A percentile compares a stretch with the other conserved stretches of the same genome.
Evolutionary conservation across 2,329 filamentous ascomycete genomes (phyloP).

Genomic region (Scedosporium boydii): DNA sequence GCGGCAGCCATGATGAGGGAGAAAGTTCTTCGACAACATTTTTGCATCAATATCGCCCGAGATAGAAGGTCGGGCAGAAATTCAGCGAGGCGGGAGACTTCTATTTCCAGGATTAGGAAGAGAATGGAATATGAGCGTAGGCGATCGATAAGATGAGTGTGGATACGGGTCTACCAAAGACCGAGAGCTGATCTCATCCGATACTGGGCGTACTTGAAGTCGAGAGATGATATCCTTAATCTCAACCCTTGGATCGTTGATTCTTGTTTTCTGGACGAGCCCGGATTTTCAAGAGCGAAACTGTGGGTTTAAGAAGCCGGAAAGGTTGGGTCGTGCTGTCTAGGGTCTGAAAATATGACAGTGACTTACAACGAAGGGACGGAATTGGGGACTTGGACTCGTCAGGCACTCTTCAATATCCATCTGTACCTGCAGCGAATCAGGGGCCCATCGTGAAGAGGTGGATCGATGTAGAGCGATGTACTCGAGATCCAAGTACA

Average conservation of each 20-base stretch:
- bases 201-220: background rate
- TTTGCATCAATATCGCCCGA: background rate
- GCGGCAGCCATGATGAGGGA: background rate
- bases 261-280: background rate
- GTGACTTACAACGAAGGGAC: background rate
- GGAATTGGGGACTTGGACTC: background rate
- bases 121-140: background rate
- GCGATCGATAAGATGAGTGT: background rate
- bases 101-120: background rate
- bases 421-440: background rate
- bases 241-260: background rate
- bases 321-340: background rate
- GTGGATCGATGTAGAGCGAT: background rate
- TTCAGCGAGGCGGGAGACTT: background rate
- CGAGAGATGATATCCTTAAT: background rate
- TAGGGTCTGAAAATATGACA: background rate
- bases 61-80: background rate
- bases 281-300: background rate
- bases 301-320: background rate
- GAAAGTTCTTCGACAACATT: background rate
- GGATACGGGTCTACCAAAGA: background rate
- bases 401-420: background rate
- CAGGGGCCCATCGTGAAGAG: background rate
- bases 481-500: constrained; percentile 3
- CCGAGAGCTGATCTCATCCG: background rate